Evolutionary conservation across 2,329 filamentous ascomycete genomes (phyloP).

Genomic region (Spiromastix sp.): DNA sequence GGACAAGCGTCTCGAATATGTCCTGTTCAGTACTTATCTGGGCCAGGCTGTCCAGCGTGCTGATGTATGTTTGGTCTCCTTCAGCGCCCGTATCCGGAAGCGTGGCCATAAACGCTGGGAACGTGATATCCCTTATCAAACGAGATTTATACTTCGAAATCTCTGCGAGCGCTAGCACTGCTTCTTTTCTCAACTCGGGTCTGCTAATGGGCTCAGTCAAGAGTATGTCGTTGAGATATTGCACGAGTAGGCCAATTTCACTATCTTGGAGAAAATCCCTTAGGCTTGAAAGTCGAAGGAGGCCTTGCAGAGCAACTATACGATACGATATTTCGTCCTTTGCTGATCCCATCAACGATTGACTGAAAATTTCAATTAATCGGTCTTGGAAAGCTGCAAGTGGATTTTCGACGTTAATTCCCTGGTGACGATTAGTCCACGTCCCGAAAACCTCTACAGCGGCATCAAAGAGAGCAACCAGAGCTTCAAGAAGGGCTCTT

Average conservation of each 20-base stretch:
- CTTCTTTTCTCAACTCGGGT: slow-evolving; percentile 47
- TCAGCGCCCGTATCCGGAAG: slow-evolving; percentile 49
- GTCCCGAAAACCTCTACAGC: slow-evolving; percentile 47
- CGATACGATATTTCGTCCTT: slow-evolving; percentile 43
- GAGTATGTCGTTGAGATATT: slow-evolving; percentile 51
- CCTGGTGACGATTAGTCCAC: slow-evolving; percentile 37
- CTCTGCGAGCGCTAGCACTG: slow-evolving; percentile 48
- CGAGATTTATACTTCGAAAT: slow-evolving; percentile 53
- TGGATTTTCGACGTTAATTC: slow-evolving; percentile 28
- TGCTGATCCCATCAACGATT: slow-evolving; percentile 41
- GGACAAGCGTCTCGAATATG: slow-evolving; percentile 53
- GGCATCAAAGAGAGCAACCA: slow-evolving; percentile 49
- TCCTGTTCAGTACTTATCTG: slow-evolving; percentile 53
- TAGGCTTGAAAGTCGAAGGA: slow-evolving; percentile 37
- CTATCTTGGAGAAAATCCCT: slow-evolving; percentile 40
- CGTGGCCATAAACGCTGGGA: slow-evolving; percentile 55
- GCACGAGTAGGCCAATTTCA: slow-evolving; percentile 43
- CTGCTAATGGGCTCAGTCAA: slow-evolving; percentile 48
- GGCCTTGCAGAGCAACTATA: slow-evolving; percentile 36
- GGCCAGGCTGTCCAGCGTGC: slow-evolving; percentile 51
- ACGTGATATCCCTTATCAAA: slow-evolving; percentile 53
- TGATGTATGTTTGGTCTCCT: slow-evolving; percentile 37
- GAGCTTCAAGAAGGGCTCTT: slow-evolving; percentile 51
- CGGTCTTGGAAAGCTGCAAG: slow-evolving; percentile 40
- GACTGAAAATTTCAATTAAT: slow-evolving; percentile 45